Conservation (phyloP, 768 basidiomycete species). For the Tricholoma bakamatsutake region DNA sequence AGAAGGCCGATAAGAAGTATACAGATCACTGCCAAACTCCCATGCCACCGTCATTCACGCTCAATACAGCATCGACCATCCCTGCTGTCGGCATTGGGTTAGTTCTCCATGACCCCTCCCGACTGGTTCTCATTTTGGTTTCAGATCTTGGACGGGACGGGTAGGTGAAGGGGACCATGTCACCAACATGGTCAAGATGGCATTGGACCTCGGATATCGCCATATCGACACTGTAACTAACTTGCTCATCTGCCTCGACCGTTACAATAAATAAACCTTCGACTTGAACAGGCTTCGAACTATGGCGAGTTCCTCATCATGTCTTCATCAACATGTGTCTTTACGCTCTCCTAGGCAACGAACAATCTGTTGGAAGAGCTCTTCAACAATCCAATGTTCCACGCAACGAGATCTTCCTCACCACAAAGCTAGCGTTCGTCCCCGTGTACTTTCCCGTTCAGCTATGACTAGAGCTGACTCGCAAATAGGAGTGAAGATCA, state of each 20-base stretch:
- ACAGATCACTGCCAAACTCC: too few relatives aligned
- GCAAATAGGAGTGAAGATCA: slow-evolving; percentile 26
- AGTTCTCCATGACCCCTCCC: background rate
- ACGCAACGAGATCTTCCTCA: slow-evolving; percentile 33
- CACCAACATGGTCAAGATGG: slow-evolving; percentile 15
- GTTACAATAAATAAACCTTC: background rate
- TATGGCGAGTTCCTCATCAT: slow-evolving; percentile 6
- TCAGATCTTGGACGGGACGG: slow-evolving; percentile 27
- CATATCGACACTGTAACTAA: slow-evolving; percentile 28
- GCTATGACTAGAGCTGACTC: slow-evolving; percentile 10
- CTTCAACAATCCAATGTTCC: slow-evolving; percentile 34
- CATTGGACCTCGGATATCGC: slow-evolving; percentile 25
- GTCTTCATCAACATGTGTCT: background rate
- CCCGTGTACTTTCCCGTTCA: background rate
- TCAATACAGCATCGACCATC: slow-evolving; percentile 21
- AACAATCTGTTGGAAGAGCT: slow-evolving; percentile 31
- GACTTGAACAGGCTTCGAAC: slow-evolving; percentile 6
- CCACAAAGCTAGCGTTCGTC: slow-evolving; percentile 34
- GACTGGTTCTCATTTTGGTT: background rate
- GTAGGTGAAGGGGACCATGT: slow-evolving; percentile 22
- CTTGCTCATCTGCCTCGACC: background rate
- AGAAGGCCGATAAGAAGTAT: too few relatives aligned
- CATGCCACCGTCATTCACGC: slow-evolving; percentile 6
- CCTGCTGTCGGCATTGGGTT: slow-evolving; percentile 25
- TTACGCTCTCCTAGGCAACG: slow-evolving; percentile 21